These are phyloP conservation scores for Talaromyces sp. DNA, from an alignment of 2,329 filamentous ascomycete genomes.

Conservation along the genomic window DNA sequence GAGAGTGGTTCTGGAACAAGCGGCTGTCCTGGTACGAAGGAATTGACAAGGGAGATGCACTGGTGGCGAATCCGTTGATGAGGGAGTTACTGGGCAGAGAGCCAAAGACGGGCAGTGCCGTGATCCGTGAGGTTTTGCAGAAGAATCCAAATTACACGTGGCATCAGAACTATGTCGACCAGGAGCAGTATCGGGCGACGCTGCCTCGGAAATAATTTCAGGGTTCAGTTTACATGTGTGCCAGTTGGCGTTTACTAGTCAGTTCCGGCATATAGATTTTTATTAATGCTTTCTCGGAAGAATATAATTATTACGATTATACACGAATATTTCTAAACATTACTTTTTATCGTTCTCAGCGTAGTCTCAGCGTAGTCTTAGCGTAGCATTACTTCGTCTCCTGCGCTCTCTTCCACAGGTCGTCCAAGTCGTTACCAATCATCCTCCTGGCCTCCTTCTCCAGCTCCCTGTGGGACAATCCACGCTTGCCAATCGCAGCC, in stretches of 20 bases:
- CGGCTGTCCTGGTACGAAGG: constrained; percentile 44
- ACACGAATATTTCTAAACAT: neutral
- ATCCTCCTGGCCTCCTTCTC: constrained; percentile 22
- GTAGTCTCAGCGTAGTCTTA: neutral
- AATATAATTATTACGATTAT: neutral
- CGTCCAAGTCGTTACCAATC: constrained; percentile 29
- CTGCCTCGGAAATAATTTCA: constrained; percentile 1
- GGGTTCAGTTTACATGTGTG: no score
- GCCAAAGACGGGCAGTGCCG: constrained; percentile 36
- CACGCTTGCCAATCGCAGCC: constrained; percentile 25
- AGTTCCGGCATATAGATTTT: neutral
- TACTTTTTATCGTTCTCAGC: neutral
- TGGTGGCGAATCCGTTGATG: constrained; percentile 38
- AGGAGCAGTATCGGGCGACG: constrained; percentile 7
- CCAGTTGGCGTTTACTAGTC: no score
- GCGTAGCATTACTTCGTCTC: neutral
- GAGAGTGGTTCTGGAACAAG: constrained; percentile 31
- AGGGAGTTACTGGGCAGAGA: constrained; percentile 40
- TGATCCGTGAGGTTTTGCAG: constrained; percentile 24
- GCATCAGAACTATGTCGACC: constrained; percentile 40
- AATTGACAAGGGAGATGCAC: constrained; percentile 41
- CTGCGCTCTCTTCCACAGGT: constrained; percentile 16
- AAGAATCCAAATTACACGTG: constrained; percentile 35
- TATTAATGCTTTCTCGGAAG: neutral
- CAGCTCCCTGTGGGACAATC: constrained; percentile 18